These are phyloP conservation scores for Brassica cretica DNA, from an alignment of 345 rosid species.

Conservation along the genomic window DNA sequence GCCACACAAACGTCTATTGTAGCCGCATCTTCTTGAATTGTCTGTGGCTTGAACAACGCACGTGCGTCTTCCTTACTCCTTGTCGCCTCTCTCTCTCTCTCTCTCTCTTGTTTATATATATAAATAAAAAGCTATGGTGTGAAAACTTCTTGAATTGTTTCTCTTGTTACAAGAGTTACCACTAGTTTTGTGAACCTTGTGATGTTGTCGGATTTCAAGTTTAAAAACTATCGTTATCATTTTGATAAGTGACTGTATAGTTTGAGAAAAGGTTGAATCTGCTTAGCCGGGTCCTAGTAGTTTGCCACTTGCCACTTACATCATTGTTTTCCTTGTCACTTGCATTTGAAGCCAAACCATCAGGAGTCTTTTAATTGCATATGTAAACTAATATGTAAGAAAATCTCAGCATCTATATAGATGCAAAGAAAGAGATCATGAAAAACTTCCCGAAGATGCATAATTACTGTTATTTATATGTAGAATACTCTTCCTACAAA, in stretches of 20 bases:
- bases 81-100: not conserved
- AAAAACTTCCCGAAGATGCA: not conserved
- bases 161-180: not conserved
- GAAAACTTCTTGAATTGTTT: not conserved
- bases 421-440: not conserved
- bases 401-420: not conserved
- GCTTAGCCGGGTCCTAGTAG: conserved; percentile 10
- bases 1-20: conserved; percentile 49
- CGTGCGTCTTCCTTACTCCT: not conserved
- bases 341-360: conserved; percentile 11
- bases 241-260: not conserved
- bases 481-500: not conserved
- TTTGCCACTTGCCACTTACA: not conserved
- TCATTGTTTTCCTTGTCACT: not conserved
- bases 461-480: not conserved
- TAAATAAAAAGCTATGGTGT: conserved; percentile 26
- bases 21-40: conserved; percentile 55
- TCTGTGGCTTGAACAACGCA: conserved; percentile 3
- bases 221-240: not conserved
- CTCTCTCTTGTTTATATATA: conserved; percentile 19
- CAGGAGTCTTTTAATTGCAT: not conserved
- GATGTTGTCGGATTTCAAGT: not conserved
- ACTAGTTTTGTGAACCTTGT: not conserved
- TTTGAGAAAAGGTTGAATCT: not conserved
- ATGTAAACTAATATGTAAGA: not conserved